A percentile compares a stretch with the other conserved stretches of the same genome.
Conservation (phyloP, 345 rosid species). For the Syzygium aqueum region DNA sequence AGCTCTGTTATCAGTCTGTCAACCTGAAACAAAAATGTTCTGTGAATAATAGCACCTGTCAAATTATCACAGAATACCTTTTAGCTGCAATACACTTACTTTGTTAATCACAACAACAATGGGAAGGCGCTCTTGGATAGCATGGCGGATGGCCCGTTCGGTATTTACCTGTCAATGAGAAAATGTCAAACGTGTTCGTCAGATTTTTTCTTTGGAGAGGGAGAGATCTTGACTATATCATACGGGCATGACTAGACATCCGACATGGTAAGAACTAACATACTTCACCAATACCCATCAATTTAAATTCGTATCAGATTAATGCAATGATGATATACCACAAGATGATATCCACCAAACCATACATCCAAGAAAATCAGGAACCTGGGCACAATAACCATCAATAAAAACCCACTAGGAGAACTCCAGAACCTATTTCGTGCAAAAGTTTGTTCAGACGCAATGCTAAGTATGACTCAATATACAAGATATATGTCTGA, state of each 20-base stretch:
- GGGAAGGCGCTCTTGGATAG: slow-evolving; percentile 88
- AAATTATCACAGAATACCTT: neutral
- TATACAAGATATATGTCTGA: neutral
- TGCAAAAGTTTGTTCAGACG: neutral
- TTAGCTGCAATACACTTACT: slow-evolving; percentile 19
- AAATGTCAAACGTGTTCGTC: neutral
- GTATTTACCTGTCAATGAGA: slow-evolving; percentile 63
- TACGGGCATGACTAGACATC: neutral
- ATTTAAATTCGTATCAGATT: neutral
- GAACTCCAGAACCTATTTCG: neutral
- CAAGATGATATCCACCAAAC: neutral
- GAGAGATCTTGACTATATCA: neutral
- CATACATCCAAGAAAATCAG: neutral
- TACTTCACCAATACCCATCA: neutral
- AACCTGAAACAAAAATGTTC: slow-evolving; percentile 38
- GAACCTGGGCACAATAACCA: neutral
- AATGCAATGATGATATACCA: neutral
- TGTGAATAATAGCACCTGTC: neutral
- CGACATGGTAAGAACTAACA: neutral
- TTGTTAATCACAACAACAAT: slow-evolving; percentile 94
- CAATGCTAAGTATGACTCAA: neutral
- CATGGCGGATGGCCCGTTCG: slow-evolving; percentile 96
- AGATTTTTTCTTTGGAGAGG: neutral
- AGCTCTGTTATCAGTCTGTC: slow-evolving; percentile 94
- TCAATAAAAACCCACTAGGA: neutral